These are phyloP conservation scores for Amphirosellinia nigrospora DNA, from an alignment of 495 filamentous ascomycete species.

Conservation along the genomic window DNA sequence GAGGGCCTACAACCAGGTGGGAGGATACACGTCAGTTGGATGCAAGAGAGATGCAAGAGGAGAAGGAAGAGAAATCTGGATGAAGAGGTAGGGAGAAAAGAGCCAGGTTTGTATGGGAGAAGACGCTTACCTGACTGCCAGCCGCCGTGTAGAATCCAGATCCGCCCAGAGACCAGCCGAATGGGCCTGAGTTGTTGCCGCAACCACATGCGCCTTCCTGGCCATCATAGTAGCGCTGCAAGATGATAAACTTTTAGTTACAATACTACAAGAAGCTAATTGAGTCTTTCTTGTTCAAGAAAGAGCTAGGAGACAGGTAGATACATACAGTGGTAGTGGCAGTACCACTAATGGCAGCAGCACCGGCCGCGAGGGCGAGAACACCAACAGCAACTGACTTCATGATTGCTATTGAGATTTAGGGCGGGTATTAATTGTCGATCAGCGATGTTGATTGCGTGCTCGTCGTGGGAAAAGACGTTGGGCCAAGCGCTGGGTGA, in stretches of 20 bases:
- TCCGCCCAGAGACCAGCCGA: background rate
- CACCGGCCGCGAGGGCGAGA: constrained; percentile 10
- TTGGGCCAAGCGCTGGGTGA: constrained; percentile 1
- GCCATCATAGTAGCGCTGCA: constrained; percentile 46
- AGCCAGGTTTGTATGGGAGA: background rate
- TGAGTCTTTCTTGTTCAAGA: background rate
- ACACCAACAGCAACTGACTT: constrained; percentile 1
- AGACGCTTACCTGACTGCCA: background rate
- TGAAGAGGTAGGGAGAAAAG: background rate
- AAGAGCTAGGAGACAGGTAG: background rate
- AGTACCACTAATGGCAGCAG: constrained; percentile 16
- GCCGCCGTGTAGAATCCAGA: background rate
- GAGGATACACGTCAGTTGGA: background rate
- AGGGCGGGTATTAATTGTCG: background rate
- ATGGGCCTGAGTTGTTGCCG: constrained; percentile 28
- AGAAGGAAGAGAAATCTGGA: background rate
- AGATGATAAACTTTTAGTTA: background rate
- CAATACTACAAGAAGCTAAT: background rate
- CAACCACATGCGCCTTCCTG: constrained; percentile 45
- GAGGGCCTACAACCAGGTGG: background rate
- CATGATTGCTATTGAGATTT: background rate
- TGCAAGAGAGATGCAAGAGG: background rate
- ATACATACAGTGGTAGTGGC: constrained; percentile 27
- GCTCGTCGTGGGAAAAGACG: background rate
- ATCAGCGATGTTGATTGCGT: background rate